Conservation (phyloP, 1,139 yeast species). For the Tardiomyces digboiensis region DNA sequence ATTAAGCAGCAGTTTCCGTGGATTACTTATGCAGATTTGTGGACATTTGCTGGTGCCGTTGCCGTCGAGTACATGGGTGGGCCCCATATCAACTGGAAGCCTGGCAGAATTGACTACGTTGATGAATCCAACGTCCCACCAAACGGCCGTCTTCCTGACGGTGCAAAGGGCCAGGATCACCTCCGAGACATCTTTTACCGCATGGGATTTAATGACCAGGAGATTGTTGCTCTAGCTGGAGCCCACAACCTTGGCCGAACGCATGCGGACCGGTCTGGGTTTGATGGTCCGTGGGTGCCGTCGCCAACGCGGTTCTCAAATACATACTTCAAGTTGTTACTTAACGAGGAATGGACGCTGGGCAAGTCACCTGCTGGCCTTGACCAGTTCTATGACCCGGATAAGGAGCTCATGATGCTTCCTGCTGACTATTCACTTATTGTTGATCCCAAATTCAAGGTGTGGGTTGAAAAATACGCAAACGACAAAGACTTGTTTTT, state of each 20-base stretch:
- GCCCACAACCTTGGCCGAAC: slow-evolving; percentile 61
- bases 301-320: slow-evolving; percentile 63
- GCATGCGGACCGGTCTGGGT: slow-evolving; percentile 52
- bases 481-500: slow-evolving; percentile 41
- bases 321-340: slow-evolving; percentile 51
- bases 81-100: slow-evolving; percentile 46
- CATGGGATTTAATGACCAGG: slow-evolving; percentile 56
- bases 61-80: slow-evolving; percentile 57
- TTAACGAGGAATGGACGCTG: slow-evolving; percentile 67
- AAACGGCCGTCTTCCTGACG: slow-evolving; percentile 54
- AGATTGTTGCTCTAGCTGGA: slow-evolving; percentile 54
- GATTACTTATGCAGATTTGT: slow-evolving; percentile 55
- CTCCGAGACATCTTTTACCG: slow-evolving; percentile 44
- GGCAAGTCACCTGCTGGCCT: slow-evolving; percentile 46
- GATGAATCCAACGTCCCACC: slow-evolving; percentile 47
- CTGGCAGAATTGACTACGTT: slow-evolving; percentile 53
- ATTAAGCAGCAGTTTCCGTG: slow-evolving; percentile 47
- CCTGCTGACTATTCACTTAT: slow-evolving; percentile 53
- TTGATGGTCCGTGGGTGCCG: slow-evolving; percentile 94
- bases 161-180: slow-evolving; percentile 43
- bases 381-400: slow-evolving; percentile 70
- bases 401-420: slow-evolving; percentile 56
- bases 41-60: slow-evolving; percentile 56
- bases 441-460: slow-evolving; percentile 37
- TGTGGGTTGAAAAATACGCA: slow-evolving; percentile 47